Evolutionary conservation across 192 early-diverging fungal species (phyloP), one percentile per base, ranked within the genome.

Genomic region (Dimargaris cristalligena): DNA sequence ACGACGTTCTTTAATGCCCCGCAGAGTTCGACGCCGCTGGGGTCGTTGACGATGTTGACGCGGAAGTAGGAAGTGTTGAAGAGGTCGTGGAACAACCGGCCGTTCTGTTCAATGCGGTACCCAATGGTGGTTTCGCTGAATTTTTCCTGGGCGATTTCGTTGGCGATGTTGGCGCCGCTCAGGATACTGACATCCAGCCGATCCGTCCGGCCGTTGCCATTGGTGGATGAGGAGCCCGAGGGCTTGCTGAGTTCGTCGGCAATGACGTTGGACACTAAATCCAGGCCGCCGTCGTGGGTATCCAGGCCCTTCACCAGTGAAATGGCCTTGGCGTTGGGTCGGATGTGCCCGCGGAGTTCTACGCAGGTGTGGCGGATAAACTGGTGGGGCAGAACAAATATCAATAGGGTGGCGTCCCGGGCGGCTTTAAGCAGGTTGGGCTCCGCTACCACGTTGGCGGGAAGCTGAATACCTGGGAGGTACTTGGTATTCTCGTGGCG

Each of bases 1-100:
- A 98, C 83, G 18, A 98, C 83, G 78, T 98, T 98, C 76, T 99
- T 99, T 34, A 99, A 71, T 10, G 95, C 95, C 45, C 95, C 95
- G 71, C 92, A 99, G 33, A 99, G 76, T 76, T 99, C 92, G 31
- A 94, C 91, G 55, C 91, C 95, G 60, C 84, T 78, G 1, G 90
- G 84, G 66, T 99, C 95, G 50, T 81, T 64, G 33, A 90, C 79
- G 52, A 86, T 82, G 60, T 80, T 79, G 70, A 99, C 86, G 47
- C 80, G 79, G 76, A 95, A 99, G 63, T 92, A 89, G 14, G 78
- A 75, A 9, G 89, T 91, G 68, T 94, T 74, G 70, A 99, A 92
- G 44, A 92, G 67, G 59, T 81, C 76, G 49, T 80, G 66, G 72
- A 87, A 96, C 38, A 86, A 57, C 35, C 84, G 70, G 33, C 86